phyloP scores from a whole-genome alignment of 1,284 basidiomycete species.

The Tilletia indica region DNA sequence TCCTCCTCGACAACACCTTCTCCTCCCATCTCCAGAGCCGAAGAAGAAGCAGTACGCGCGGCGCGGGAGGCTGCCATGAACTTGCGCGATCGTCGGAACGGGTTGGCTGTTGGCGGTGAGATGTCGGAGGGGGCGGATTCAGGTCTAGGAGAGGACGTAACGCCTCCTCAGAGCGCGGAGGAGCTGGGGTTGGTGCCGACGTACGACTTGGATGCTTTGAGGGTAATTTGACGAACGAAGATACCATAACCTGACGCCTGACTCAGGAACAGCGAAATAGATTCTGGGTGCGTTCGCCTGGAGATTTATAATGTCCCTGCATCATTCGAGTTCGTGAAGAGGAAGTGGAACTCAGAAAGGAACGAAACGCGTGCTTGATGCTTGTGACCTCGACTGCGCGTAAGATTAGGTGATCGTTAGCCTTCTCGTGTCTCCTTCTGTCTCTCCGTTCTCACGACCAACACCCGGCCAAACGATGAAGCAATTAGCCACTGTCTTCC shows the following conservation, averaged over 20 bases:
- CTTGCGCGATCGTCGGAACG: neutral
- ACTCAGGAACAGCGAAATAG: too few relatives aligned
- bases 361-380: too few relatives aligned
- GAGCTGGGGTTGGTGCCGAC: slow-evolving; percentile 17
- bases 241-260: too few relatives aligned
- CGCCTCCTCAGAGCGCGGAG: slow-evolving; percentile 16
- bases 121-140: neutral
- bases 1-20: neutral
- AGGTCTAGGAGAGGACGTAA: neutral
- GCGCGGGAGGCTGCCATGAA: slow-evolving; percentile 15
- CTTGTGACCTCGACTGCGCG: too few relatives aligned
- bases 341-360: too few relatives aligned
- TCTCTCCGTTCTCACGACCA: too few relatives aligned
- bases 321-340: too few relatives aligned
- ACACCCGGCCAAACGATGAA: too few relatives aligned
- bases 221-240: neutral
- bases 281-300: too few relatives aligned
- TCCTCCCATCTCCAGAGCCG: neutral
- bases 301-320: neutral
- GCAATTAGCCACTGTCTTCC: too few relatives aligned
- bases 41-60: slow-evolving; percentile 3
- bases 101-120: neutral
- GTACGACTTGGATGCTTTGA: slow-evolving; percentile 17
- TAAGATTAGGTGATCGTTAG: too few relatives aligned
- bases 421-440: too few relatives aligned